Evolutionary conservation across 1,284 basidiomycete genomes (phyloP), one percentile per base, ranked within the genome.

Genomic region (Neotropicomus parvogracilis): DNA sequence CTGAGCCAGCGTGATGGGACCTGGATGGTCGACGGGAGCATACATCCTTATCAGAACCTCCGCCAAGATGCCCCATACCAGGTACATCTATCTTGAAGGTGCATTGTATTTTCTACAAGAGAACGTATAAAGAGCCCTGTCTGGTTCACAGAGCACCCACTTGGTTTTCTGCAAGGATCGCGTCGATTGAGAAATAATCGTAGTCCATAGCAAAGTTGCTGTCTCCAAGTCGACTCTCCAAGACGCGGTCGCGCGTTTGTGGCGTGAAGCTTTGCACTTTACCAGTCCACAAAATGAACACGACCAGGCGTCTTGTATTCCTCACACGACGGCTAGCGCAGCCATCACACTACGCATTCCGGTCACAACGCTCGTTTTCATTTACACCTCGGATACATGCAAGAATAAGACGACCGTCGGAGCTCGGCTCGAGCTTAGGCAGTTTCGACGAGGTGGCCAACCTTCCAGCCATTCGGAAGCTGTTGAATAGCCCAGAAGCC

Each of bases 151-250:
- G 37, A 11, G 12, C 14, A 58, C 66, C 33, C 58, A 84, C 89
- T 75, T 94, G 92, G 60, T 94, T 93, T 60, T 93, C 91, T 14
- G 91, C 86, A 17, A 95, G 77, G 54, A 95, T 94, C 5, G 88
- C 80, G 46, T 91, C 88, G 46, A 93, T 79, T 0, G 88, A 91
- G 67, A 88, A 94, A 66, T 94, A 95, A 63, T 92, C 88, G 59
- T 84, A 76, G 52, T 93, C 88, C 89, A 91, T 91, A 44, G 36
- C 34, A 19, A 27, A 44, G 33, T 17, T 9, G n/a, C 6, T 31
- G 29, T 31, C 12, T 10, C 14, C 12, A 6, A 9, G 9, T 29
- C 11, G 11, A 12, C 11, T 4, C 9, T 31, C 6, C 29, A 13
- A 10, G 29, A 6, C 29, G 10, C 29, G 12, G 12, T 13, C 39